Conservation (phyloP, 2,329 filamentous ascomycete genomes). For the Lasiodiplodia hormozganensis region DNA sequence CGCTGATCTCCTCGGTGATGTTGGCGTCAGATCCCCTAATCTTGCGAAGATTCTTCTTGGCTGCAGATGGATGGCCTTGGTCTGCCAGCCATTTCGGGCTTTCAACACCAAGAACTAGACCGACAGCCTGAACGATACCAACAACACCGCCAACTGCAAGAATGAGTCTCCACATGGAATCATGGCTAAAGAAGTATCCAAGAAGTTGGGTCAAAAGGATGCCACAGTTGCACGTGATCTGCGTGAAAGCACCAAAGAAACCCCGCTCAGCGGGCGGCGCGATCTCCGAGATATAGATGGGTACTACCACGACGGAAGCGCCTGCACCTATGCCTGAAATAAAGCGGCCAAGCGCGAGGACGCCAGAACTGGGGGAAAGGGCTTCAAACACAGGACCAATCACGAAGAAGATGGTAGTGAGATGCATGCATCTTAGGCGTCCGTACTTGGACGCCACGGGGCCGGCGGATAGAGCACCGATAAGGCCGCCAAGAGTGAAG, state of each 20-base stretch:
- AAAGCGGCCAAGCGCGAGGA: slow-evolving; percentile 77
- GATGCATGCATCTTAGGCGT: slow-evolving; percentile 75
- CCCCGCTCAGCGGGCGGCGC: slow-evolving; percentile 74
- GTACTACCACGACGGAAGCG: slow-evolving; percentile 88
- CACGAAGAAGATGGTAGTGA: slow-evolving; percentile 78
- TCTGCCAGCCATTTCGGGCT: slow-evolving; percentile 86
- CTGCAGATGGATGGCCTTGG: slow-evolving; percentile 65
- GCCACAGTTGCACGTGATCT: slow-evolving; percentile 91
- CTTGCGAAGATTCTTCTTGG: slow-evolving; percentile 72
- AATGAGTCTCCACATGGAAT: slow-evolving; percentile 81
- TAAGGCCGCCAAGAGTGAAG: slow-evolving; percentile 86
- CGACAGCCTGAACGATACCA: slow-evolving; percentile 70
- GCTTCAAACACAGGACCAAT: slow-evolving; percentile 79
- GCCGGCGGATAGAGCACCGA: slow-evolving; percentile 81
- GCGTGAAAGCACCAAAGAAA: slow-evolving; percentile 83
- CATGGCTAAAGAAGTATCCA: slow-evolving; percentile 86
- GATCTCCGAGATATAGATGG: slow-evolving; percentile 92
- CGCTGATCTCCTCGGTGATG: slow-evolving; percentile 74
- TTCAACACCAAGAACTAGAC: slow-evolving; percentile 76
- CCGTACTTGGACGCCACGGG: slow-evolving; percentile 80
- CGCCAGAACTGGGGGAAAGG: slow-evolving; percentile 68
- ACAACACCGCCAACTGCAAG: slow-evolving; percentile 75
- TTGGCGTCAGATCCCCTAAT: slow-evolving; percentile 75
- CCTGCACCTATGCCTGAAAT: slow-evolving; percentile 85
- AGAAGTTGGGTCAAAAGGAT: slow-evolving; percentile 84